Base-by-base conservation (phyloP, 2,329 filamentous ascomycete genomes). In the Xylariomycetidae sp. region DNA sequence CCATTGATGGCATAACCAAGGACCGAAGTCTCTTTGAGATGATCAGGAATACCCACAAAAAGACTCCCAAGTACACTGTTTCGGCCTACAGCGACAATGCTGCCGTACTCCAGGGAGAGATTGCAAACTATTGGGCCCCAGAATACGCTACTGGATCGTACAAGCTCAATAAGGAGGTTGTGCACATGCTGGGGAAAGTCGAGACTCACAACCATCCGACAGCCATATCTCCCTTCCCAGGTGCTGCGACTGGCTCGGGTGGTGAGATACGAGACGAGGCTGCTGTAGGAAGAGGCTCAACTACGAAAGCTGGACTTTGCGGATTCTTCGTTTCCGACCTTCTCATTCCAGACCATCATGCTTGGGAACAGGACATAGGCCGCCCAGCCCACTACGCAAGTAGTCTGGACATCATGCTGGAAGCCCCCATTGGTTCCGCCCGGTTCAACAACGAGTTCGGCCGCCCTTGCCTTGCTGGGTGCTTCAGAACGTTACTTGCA, bases 141-240 rank as follows among this genome's bases (percentile, higher is more conserved):
- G 85, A 92, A 52, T 81, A 88, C 47, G 72, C 79, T 23, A 94
- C 85, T 4, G 86, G 89, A 19, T 82, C 85, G 48, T 98, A 90
- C 90, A 83, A 74, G 50, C 76, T 90, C 39, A 86, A 76, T 14
- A 92, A 86, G 51, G 92, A 98, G 64, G 69, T 78, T 16, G 82
- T 95, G 14, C 86, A 95, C 56, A 84, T 89, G 49, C 67, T 98
- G 29, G 81, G 82, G 57, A 98, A 98, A 66, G 92, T 96, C 31
- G 92, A 98, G 66, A 96, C 92, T 2, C 90, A 96, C 65, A 96
- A 96, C 60, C 90, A 96, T 54, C 90, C 90, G 3, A 96, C 92
- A 5, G 90, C 90, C 7, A 93, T 98, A 33, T 95, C 88, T 1
- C 52, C 53, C 25, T 57, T 56, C 32, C 79, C 90, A 4, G 92